Evolutionary conservation across 108 stramenopile species (phyloP), one percentile per base, ranked within the genome.

Genomic region (Skeletonema menzelii): DNA sequence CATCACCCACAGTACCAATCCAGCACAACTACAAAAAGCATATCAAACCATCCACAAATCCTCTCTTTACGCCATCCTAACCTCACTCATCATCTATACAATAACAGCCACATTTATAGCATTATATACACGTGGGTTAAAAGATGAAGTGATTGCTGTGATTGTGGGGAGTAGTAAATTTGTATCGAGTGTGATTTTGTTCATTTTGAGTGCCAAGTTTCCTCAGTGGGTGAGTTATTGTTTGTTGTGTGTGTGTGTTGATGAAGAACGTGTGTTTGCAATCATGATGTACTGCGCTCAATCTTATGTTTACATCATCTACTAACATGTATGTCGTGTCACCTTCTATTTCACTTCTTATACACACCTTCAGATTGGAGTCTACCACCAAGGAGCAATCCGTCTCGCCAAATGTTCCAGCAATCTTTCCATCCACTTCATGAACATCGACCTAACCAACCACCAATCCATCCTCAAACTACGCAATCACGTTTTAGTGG

Each of bases 161-260:
- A 55, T 73, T 37, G 58, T 49, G 10, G 79, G 79, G 3, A 40
- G 56, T n/a, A 63, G 72, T 35, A 62, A 73, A 37, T 73, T 73
- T 62, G 42, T 80, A 20, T 40, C 67, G 12, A 38, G 58, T 31
- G 14, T 63, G 27, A 35, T 80, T 49, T 28, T 72, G 47, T 65
- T 73, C 6, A 80, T 80, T 49, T 53, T 80, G 34, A 63, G 57
- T 32, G 72, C 72, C 31, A 80, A 73, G 79, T 40, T 80, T 62
- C 79, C 79, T 61, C 79, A 80, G 49, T 80, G 79, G 79, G 79
- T 80, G 62, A 80, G 79, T 64, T n/a, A n/a, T n/a, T n/a, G n/a
- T n/a, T 2, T 27, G 56, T 27, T 57, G 31, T 32, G 31, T 32
- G 0, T 32, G 15, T 27, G 17, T 26, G 13, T 46, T 37, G n/a